Evolutionary conservation across 768 basidiomycete genomes (phyloP), one percentile per base, ranked within the genome.

Genomic region (Panaeolus cyanescens): DNA sequence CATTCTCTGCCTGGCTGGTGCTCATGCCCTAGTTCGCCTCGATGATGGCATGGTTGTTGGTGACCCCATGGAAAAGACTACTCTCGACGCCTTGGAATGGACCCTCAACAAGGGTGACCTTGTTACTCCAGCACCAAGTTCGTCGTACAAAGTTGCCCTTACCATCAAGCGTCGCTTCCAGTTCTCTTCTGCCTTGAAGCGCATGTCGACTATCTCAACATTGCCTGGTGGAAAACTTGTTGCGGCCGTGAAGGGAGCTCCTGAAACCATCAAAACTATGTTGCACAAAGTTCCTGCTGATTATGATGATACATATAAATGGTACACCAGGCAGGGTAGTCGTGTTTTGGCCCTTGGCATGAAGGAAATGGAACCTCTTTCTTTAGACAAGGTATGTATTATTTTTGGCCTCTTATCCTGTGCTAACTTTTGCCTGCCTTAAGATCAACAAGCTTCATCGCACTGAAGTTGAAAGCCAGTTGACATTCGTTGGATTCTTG

Each of bases 11-110:
- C 87, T 99, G 22, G 96, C 96, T 20, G 88, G 95, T 8, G 96
- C 97, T 1, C 97, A 99, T 69, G 96, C 97, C 0, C 80, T 99
- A 10, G 97, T 99, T 36, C 83, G 91, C 53, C 82, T 99, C 25
- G 96, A 99, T 67, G 96, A 99, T 67, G 96, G 94, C 8, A 90
- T 89, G 1, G 79, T 96, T 34, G 96, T 99, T 40, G 97, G 97
- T 3, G 97, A 99, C 72, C 97, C 97, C 0, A 99, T 99, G 97
- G 97, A 99, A 76, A 95, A 96, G 78, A 96, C 93, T 0, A 96
- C 97, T 0, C 79, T 99, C 6, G 92, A 93, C 62, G 90, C 94
- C 2, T 81, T 99, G 30, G 89, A 93, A 54, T 99, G 97, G 96
- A 87, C 86, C 60, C 73, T 99, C 37, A 77, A 73, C 9, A 86